Percentiles rank a stretch among this genome's conserved stretches.
Evolutionary conservation across 257 asterid species (phyloP).

Genomic region (Solanum sejunctum): DNA sequence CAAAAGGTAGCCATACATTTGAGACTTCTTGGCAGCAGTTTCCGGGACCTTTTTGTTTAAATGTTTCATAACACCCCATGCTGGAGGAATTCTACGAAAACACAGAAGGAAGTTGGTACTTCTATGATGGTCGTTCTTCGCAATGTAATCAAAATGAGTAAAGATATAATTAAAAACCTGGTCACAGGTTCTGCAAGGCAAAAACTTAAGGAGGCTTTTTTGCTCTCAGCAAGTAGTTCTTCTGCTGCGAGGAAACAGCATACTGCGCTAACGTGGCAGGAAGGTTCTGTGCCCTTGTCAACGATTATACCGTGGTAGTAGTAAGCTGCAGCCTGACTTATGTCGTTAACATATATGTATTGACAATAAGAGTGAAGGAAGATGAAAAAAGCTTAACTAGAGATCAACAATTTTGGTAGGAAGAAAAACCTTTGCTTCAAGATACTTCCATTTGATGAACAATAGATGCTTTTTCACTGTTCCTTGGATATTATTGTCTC

Average conservation of each 20-base stretch:
- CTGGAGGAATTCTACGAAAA: constrained; percentile 45
- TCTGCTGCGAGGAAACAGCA: constrained; percentile 74
- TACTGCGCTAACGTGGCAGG: constrained; percentile 44
- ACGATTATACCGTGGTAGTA: constrained; percentile 67
- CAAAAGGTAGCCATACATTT: constrained; percentile 60
- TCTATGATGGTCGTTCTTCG: not conserved
- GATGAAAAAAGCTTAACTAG: not conserved
- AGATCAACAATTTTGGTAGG: not conserved
- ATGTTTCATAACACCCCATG: constrained; percentile 78
- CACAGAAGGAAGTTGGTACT: not conserved
- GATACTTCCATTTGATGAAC: constrained; percentile 74
- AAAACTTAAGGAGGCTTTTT: constrained; percentile 63
- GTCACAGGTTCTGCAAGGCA: constrained; percentile 77
- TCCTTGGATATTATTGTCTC: constrained; percentile 1
- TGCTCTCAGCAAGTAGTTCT: constrained; percentile 55
- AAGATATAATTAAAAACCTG: constrained; percentile 22
- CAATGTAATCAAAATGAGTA: not conserved
- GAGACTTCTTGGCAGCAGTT: constrained; percentile 57
- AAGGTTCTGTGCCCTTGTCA: constrained; percentile 57
- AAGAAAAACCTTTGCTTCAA: constrained; percentile 60
- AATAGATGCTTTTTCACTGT: constrained; percentile 42
- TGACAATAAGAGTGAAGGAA: not conserved
- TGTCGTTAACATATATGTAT: not conserved
- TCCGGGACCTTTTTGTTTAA: constrained; percentile 70
- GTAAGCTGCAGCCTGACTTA: constrained; percentile 61